Evolutionary conservation across 2,329 filamentous ascomycete species (phyloP), one percentile per base, ranked within the genome.

Genomic region (Talaromyces sp.): DNA sequence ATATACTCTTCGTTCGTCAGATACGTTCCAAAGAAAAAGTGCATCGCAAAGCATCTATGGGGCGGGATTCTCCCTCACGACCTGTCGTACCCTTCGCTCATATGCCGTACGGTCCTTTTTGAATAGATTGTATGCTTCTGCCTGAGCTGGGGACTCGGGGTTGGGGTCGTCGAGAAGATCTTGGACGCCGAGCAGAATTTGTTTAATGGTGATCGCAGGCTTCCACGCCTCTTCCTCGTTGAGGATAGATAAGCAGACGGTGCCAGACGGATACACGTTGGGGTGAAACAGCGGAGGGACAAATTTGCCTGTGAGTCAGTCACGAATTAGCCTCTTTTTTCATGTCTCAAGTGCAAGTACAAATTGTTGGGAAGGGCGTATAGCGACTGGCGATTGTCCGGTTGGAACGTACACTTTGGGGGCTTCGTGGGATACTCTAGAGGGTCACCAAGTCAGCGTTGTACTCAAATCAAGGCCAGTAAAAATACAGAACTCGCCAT

Each of bases 171-270:
- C 89, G 46, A 99, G 86, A 1, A 99, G 85, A 69, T 96, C 93
- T 76, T 99, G 94, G 61, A 99, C 96, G 54, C 94, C 94, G 1
- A 97, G 83, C 6, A 97, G 84, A 65, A 99, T 97, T 77, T 97
- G 92, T 79, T 97, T 97, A 74, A 99, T 91, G 0, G 94, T 99
- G 70, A 99, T 99, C 7, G 94, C 93, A 0, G 94, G 95, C 76
- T 96, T 95, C 94, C 95, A 99, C 7, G 90, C 92, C 74, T 99
- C 94, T 69, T 99, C 94, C 75, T 99, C 95, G 78, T 97, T 99
- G 66, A 99, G 79, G 66, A 99, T 99, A 29, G 91, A 96, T 24
- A 99, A 84, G 73, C 94, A 99, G 63, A 99, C 94, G 54, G 94
- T 99, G 66, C 94, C 95, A 0, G 93, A 97, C 0, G 94, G 94